Percentiles rank a stretch among this genome's conserved stretches.
These are phyloP conservation scores for Brasenia schreberi DNA, from an alignment of 164 flowering plant species.

Conservation along the genomic window DNA sequence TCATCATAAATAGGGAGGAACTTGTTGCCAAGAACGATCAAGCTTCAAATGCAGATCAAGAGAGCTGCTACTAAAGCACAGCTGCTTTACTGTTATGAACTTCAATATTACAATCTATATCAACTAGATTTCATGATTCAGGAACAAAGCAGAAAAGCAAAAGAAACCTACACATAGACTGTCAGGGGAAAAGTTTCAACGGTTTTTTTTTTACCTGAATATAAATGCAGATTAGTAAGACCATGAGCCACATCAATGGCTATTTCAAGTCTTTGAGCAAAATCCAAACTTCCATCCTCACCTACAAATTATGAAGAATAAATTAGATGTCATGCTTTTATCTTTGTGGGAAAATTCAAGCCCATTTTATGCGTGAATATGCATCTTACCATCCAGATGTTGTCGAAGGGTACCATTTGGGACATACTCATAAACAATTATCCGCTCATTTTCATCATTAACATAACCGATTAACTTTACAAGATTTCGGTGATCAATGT, in stretches of 20 bases:
- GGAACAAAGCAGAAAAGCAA: no score
- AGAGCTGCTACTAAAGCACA: no score
- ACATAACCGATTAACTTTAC: constrained; percentile 88
- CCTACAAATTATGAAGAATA: constrained; percentile 32
- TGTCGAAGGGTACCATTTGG: constrained; percentile 91
- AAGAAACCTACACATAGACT: no score
- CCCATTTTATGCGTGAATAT: not conserved
- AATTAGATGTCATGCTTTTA: not conserved
- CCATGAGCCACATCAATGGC: constrained; percentile 89
- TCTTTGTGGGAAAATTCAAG: not conserved
- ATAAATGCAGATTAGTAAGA: constrained; percentile 72
- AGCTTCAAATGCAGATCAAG: no score
- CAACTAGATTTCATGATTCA: no score
- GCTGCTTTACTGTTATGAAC: no score
- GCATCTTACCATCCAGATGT: constrained; percentile 84
- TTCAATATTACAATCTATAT: no score
- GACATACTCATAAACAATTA: constrained; percentile 81
- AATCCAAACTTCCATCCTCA: constrained; percentile 65
- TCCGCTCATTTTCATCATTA: constrained; percentile 76
- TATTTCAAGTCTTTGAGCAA: constrained; percentile 80
- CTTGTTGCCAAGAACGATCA: no score
- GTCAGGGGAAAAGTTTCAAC: no score
- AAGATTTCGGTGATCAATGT: constrained; percentile 82
- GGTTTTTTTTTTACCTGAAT: constrained; percentile 38
- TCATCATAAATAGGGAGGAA: no score